A percentile compares a stretch with the other conserved stretches of the same genome.
These are phyloP conservation scores for Russula earlei DNA, from an alignment of 768 basidiomycete species.

Conservation along the genomic window DNA sequence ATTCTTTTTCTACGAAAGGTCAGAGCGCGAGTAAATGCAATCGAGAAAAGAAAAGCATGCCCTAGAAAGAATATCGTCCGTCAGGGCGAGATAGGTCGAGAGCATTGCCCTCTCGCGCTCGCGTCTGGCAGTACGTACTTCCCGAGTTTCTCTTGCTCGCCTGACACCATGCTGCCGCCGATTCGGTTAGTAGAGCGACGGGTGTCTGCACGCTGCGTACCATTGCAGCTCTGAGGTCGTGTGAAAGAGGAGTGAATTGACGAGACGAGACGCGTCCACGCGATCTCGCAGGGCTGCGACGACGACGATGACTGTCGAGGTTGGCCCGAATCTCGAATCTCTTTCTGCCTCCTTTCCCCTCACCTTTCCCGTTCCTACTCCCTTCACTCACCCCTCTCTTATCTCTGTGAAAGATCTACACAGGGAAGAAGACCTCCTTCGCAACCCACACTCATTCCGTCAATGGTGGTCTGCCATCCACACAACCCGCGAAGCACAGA, in stretches of 20 bases:
- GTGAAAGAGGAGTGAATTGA: neutral
- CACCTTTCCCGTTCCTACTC: conserved; percentile 76
- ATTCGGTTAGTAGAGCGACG: neutral
- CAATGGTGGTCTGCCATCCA: conserved; percentile 90
- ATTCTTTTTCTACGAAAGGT: conserved; percentile 49
- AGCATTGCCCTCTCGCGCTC: conserved; percentile 69
- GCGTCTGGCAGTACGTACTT: conserved; percentile 56
- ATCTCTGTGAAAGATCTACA: conserved; percentile 67
- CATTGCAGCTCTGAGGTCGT: neutral
- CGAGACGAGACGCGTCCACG: no score
- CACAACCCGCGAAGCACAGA: conserved; percentile 57
- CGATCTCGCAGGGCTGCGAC: no score
- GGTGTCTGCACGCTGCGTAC: neutral
- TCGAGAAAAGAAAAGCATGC: conserved; percentile 33
- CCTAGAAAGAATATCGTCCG: conserved; percentile 52
- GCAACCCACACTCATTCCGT: conserved; percentile 85
- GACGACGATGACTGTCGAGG: conserved; percentile 50
- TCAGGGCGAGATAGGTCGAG: conserved; percentile 59
- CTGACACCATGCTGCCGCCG: conserved; percentile 55
- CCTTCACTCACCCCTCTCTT: conserved; percentile 66
- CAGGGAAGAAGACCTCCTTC: conserved; percentile 87
- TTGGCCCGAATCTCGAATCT: conserved; percentile 39
- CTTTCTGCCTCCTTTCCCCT: conserved; percentile 65
- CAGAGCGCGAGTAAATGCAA: conserved; percentile 1
- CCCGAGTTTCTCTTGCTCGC: conserved; percentile 46